phyloP scores from a whole-genome alignment of 1,284 basidiomycete genomes.

The Ustilago shanxiensis region DNA sequence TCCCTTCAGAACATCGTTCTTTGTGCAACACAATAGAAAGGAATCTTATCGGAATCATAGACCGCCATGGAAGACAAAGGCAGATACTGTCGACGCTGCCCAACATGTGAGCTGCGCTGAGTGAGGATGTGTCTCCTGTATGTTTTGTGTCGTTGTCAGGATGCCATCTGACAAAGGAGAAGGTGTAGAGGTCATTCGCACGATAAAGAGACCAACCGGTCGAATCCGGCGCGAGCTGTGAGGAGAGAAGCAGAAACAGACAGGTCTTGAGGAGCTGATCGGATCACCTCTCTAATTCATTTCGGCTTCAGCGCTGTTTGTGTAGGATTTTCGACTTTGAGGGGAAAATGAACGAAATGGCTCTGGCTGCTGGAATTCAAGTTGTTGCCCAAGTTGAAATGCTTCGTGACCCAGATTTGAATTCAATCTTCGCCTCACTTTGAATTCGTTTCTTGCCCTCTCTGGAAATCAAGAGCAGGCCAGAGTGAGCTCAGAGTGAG shows the following conservation, averaged over 20 bases:
- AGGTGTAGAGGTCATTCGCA: slow-evolving; percentile 18
- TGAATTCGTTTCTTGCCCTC: slow-evolving; percentile 5
- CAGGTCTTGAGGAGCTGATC: slow-evolving; percentile 22
- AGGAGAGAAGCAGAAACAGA: background rate
- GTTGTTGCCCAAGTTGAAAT: background rate
- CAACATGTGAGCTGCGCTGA: background rate
- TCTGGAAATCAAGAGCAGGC: background rate
- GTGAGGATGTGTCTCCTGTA: too few relatives aligned
- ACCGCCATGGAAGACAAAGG: background rate
- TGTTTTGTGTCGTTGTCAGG: too few relatives aligned
- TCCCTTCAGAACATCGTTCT: too few relatives aligned
- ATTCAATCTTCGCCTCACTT: slow-evolving; percentile 3
- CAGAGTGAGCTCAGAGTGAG: background rate
- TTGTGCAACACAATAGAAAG: background rate
- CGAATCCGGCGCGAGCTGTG: slow-evolving; percentile 11
- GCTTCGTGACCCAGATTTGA: background rate
- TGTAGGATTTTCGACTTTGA: slow-evolving; percentile 1
- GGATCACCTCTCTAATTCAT: slow-evolving; percentile 20
- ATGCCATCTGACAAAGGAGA: too few relatives aligned
- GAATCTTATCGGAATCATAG: background rate
- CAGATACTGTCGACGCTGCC: too few relatives aligned
- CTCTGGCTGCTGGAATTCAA: background rate
- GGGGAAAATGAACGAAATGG: background rate
- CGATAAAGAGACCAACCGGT: slow-evolving; percentile 27
- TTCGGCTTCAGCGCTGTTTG: background rate